A percentile compares a stretch with the other conserved stretches of the same genome.
These are phyloP conservation scores for Primulina huaijiensis DNA, from an alignment of 257 asterid genomes.

Conservation along the genomic window DNA sequence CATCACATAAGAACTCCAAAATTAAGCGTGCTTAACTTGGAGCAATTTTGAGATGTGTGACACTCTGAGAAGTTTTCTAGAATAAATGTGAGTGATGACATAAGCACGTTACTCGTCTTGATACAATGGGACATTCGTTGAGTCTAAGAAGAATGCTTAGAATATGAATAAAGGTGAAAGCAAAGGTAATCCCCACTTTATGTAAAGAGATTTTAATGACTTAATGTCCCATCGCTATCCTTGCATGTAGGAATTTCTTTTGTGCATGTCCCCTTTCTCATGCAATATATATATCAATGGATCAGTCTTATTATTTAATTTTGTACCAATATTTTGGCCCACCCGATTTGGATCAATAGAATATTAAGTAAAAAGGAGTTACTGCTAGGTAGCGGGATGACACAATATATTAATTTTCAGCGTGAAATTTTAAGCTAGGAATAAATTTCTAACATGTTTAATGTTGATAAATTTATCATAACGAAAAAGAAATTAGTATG, in stretches of 20 bases:
- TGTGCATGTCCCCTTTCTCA: constrained; percentile 46
- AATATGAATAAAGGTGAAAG: constrained; percentile 49
- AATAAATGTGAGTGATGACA: too few relatives aligned
- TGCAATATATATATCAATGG: constrained; percentile 20
- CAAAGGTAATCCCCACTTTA: constrained; percentile 47
- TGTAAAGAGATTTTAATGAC: constrained; percentile 52
- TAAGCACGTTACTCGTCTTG: too few relatives aligned
- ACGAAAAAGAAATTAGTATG: neutral
- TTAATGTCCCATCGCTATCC: constrained; percentile 33
- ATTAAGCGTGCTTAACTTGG: too few relatives aligned
- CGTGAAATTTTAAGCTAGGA: too few relatives aligned
- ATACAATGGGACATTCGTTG: too few relatives aligned
- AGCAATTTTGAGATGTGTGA: neutral
- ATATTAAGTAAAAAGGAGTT: too few relatives aligned
- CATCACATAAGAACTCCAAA: too few relatives aligned
- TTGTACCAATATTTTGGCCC: neutral
- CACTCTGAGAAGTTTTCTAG: too few relatives aligned
- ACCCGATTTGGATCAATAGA: constrained; percentile 22
- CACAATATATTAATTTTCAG: too few relatives aligned
- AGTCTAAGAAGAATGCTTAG: constrained; percentile 22
- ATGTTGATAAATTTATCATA: neutral
- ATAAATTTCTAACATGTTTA: too few relatives aligned
- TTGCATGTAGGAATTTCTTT: constrained; percentile 50
- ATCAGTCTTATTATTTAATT: constrained; percentile 5
- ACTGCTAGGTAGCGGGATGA: too few relatives aligned